Conservation (phyloP, 2,329 filamentous ascomycete species). For the Penicillium sclerotiorum region DNA sequence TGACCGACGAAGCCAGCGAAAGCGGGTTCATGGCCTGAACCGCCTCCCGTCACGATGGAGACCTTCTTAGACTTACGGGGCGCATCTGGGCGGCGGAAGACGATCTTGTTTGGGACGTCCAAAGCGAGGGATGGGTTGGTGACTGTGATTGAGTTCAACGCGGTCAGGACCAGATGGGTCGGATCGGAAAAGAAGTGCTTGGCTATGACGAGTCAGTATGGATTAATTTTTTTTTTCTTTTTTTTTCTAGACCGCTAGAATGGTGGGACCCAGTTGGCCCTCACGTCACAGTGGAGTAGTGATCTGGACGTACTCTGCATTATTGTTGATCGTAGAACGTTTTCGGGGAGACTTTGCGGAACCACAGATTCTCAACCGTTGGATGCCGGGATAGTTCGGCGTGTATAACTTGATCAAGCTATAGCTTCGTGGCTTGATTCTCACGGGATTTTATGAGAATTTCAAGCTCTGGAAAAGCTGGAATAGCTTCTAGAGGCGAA, state of each 20-base stretch:
- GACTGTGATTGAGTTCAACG: conserved; percentile 74
- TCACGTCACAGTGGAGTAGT: conserved; percentile 4
- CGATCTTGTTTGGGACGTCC: conserved; percentile 77
- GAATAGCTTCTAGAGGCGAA: conserved; percentile 1
- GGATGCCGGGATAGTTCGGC: no score
- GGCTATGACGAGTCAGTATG: conserved; percentile 26
- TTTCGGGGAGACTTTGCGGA: conserved; percentile 3
- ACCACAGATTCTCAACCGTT: conserved; percentile 2
- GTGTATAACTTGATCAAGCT: background rate
- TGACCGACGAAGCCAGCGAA: conserved; percentile 84
- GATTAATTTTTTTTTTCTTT: background rate
- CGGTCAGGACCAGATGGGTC: conserved; percentile 73
- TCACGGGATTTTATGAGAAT: no score
- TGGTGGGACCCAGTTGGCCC: conserved; percentile 1
- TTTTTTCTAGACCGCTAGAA: conserved; percentile 1
- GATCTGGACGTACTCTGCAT: conserved; percentile 41
- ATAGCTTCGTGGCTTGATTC: background rate
- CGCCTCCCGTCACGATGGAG: conserved; percentile 83
- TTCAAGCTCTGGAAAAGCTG: conserved; percentile 2
- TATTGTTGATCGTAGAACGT: conserved; percentile 14
- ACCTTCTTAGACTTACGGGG: conserved; percentile 61
- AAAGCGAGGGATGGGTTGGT: conserved; percentile 83
- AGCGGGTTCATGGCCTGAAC: conserved; percentile 85
- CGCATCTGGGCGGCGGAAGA: conserved; percentile 69
- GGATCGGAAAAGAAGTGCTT: conserved; percentile 93